Base-by-base conservation (phyloP, 1,139 yeast species). In the Tardiomyces blankii region DNA sequence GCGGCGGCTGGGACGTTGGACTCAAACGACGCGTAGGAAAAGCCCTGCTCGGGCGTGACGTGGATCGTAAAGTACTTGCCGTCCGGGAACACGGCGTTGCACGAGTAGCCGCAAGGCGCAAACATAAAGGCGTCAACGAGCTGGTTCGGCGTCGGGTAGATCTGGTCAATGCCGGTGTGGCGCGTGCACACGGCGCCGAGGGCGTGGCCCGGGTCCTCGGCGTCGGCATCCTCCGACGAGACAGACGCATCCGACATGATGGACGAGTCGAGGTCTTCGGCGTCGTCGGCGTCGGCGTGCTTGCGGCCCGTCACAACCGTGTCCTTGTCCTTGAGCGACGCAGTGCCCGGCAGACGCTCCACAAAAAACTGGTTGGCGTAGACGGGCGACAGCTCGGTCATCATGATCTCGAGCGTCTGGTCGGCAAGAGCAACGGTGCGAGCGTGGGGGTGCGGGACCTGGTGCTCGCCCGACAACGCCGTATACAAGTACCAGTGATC, bases 1-100 rank as follows among this genome's bases (percentile, higher is more conserved):
- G 64, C 63, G 14, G 69, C 64, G 4, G 77, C 68, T 11, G 82
- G 78, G 43, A 80, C 86, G 62, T 86, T 91, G 18, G 96, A 80
- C 63, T 91, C 97, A 65, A 89, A 91, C 14, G 95, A 85, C 13
- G 97, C 97, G 65, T 91, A 91, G 2, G 96, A 86, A 87, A 95
- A 91, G 28, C 91, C 95, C 18, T 72, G 64, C 63, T 91, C 97
- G 0, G 98, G 98, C 0, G 98, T 91, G 39, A 91, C 85, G 63
- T 91, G 98, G 51, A 89, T 72, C 16, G 97, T 91, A 62, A 86
- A 88, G 68, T 89, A 91, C 62, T 75, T 76, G 42, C 69, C 67
- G 42, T 67, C 70, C 46, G 76, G 69, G 44, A 84, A 65, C 42
- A 87, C 69, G 25, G 93, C 82, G 64, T 91, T 91, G 44, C 96